Evolutionary conservation across 2,329 filamentous ascomycete species (phyloP), one percentile per base, ranked within the genome.

Genomic region (Westerdykella sp.): DNA sequence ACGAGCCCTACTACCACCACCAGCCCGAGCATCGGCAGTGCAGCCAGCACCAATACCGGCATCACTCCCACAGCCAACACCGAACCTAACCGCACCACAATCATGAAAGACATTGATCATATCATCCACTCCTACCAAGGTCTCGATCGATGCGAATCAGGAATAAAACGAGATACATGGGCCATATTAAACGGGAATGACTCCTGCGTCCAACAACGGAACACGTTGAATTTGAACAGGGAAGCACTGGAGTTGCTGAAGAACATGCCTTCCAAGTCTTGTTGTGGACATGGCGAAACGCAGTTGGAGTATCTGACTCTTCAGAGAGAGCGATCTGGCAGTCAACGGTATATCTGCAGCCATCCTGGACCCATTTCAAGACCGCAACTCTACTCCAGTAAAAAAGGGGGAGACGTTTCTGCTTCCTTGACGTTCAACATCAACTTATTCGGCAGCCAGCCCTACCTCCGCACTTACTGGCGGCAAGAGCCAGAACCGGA

Each of bases 51-150:
- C 6, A 56, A 51, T 45, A 28, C 4, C 32, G 48, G 51, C 30
- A 53, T 55, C 38, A 54, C 47, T 37, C 52, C 48, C 6, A 55
- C 56, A n/a, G 48, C 62, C 5, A 49, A 59, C 23, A 44, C 44
- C 13, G 44, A 55, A 9, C 25, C 25, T 30, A 55, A 60, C n/a
- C 55, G 44, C 11, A 46, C 46, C 30, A 40, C 49, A 5, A 56
- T 59, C 34, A 59, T 62, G 55, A 53, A 57, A 41, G 57, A 65
- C 18, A 64, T 67, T 22, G 57, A 65, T 35, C 54, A 65, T 32
- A 61, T 65, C 23, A 60, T 63, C 36, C 50, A 47, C 16, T 55
- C 57, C 3, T 66, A 64, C 37, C 55, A 63, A 45, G 54, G 50
- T 2, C 43, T 63, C 2, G 31, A 49, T 13, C 31, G 45, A 12